Evolutionary conservation across 1,284 basidiomycete species (phyloP), one percentile per base, ranked within the genome.

Genomic region (Irpex sp.): DNA sequence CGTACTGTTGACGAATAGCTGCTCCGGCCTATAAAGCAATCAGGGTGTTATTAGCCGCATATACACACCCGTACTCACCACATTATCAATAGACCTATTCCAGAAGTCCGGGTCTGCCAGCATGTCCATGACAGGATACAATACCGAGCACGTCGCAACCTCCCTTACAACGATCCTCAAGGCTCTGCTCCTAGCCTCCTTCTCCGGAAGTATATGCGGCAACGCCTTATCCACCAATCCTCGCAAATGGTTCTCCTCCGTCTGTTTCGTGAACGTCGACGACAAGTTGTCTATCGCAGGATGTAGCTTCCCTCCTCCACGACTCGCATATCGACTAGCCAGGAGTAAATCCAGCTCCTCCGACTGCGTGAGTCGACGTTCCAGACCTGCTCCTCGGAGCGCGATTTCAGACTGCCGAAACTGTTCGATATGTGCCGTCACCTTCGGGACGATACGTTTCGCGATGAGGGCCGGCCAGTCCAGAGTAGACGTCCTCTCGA

Each of bases 51-150:
- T 36, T 61, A 28, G 59, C 14, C 18, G 42, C 28, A 51, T 18
- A 51, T 16, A 39, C 10, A 48, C 21, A 57, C 28, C 10, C 14
- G 5, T 39, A 80, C 88, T 73, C 74, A 92, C 92, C 74, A 93
- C 83, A 76, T 95, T 89, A 72, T 98, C 95, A 58, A 98, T 91
- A 54, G 87, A 84, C 59, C 87, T 81, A 75, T 98, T 98, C 94
- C 95, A 98, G 67, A 97, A 97, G 73, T 98, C 96, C 16, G 94
- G 92, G 71, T 98, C 96, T 56, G 91, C 83, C 52, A 98, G 71
- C 87, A 96, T 91, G 60, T 98, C 93, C 78, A 98, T 88, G 59
- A 96, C 74, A 3, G 96, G 94, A 68, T 90, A 86, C 36, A 98
- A 72, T 5, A 97, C 85, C 1, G 88, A 79, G 68, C 93, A 96